Evolutionary conservation across 2,329 filamentous ascomycete species (phyloP), one percentile per base, ranked within the genome.

Genomic region (Dendryphion nanum): DNA sequence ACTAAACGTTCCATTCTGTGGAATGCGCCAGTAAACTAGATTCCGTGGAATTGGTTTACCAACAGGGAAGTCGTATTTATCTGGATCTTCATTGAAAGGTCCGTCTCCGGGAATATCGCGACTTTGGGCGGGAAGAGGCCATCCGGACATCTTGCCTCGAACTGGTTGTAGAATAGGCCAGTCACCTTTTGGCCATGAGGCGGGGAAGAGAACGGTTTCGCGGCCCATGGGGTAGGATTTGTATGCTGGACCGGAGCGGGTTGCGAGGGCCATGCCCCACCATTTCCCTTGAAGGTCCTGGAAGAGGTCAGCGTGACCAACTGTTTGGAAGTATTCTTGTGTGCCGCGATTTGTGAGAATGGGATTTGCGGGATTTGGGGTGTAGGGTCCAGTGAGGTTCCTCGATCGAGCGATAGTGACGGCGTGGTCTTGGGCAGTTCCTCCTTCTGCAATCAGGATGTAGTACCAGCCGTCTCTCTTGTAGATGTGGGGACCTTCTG

Each of bases 91-190:
- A n/a, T n/a, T n/a, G n/a, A n/a, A n/a, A n/a, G n/a, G n/a, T n/a
- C n/a, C n/a, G n/a, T n/a, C n/a, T n/a, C n/a, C n/a, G n/a, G n/a
- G n/a, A n/a, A n/a, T n/a, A n/a, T n/a, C n/a, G n/a, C n/a, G n/a
- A n/a, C n/a, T n/a, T n/a, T n/a, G n/a, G n/a, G n/a, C n/a, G n/a
- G n/a, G n/a, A n/a, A n/a, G n/a, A n/a, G n/a, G n/a, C n/a, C n/a
- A n/a, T 26, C 23, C 23, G n/a, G 10, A 10, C 23, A 26, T 26
- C 10, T 8, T 26, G 23, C 23, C 23, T n/a, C 10, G n/a, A n/a
- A 26, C 23, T 3, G 10, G 10, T n/a, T 26, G 23, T 5, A 37
- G 69, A 33, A 55, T 43, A 0, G 77, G 77, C 72, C 74, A 81
- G 5, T 55, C 42, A 18, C 47, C 50, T 8, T 40, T 38, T 3